Base-by-base conservation (phyloP, 2,329 filamentous ascomycete genomes). In the Arachnomyces sp. region DNA sequence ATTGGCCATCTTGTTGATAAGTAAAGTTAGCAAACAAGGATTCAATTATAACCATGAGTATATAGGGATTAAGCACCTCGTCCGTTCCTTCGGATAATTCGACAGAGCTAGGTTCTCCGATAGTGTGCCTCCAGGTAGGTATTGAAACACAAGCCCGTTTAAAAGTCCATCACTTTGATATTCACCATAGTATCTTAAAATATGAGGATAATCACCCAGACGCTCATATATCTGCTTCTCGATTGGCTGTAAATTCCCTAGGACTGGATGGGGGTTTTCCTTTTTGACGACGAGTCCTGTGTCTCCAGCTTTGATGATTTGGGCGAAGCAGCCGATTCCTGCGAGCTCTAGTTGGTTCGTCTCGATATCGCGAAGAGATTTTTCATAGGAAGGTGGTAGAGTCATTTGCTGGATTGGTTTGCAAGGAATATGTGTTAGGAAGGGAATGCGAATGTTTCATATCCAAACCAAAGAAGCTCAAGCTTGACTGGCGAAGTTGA, bases 141-240 rank as follows among this genome's bases (percentile, higher is more conserved):
- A 43, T 17, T 43, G 16, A 39, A 43, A 39, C n/a, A 43, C 36
- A 11, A 43, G 17, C 25, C 40, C 36, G 25, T 31, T 42, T 3
- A 31, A 35, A 29, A 42, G 18, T n/a, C 39, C 39, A 28, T 31
- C n/a, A 17, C 17, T 7, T 14, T 30, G n/a, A 13, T 43, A 38
- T 33, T 39, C 41, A 3, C 41, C 41, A 21, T 43, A 43, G 36
- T 43, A 43, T 16, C 28, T 36, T 8, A 43, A 21, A 21, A 43
- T 39, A 32, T 28, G 39, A 2, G 31, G 36, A 13, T 43, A 37
- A 17, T 28, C 31, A 13, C 36, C 41, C 15, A 43, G 41, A 5
- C 41, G 41, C 28, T 39, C 41, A 28, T 39, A 43, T 15, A 43
- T 43, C 7, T 28, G 41, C 31, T 43, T 43, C 16, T 43, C 41